phyloP scores from a whole-genome alignment of 2,329 filamentous ascomycete genomes.

The Pleoardoris graminearum region DNA sequence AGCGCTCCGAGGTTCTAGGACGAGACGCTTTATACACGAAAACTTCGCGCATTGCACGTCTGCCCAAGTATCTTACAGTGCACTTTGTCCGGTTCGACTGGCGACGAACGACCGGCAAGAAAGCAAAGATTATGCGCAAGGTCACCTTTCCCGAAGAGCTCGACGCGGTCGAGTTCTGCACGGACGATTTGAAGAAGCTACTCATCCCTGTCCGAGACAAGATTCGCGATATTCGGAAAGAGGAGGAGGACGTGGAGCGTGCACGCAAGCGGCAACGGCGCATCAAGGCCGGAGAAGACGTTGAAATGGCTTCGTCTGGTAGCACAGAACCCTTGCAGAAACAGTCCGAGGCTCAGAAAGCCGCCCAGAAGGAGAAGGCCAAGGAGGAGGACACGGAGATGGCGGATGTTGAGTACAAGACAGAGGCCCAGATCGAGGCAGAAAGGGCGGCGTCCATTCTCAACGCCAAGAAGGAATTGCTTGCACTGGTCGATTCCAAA shows the following conservation, averaged over 20 bases:
- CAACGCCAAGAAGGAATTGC: slow-evolving; percentile 84
- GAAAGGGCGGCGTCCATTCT: slow-evolving; percentile 77
- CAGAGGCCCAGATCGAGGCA: slow-evolving; percentile 87
- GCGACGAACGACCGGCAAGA: slow-evolving; percentile 94
- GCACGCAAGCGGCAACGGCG: slow-evolving; percentile 89
- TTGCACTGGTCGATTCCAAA: slow-evolving; percentile 73
- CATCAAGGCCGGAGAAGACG: slow-evolving; percentile 59
- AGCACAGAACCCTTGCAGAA: slow-evolving; percentile 56
- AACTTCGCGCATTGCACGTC: slow-evolving; percentile 81
- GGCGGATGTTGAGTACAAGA: slow-evolving; percentile 78
- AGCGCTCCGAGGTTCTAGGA: slow-evolving; percentile 75
- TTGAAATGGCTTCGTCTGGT: slow-evolving; percentile 48
- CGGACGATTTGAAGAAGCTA: slow-evolving; percentile 80
- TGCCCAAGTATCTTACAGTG: slow-evolving; percentile 94
- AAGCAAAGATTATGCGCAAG: slow-evolving; percentile 99
- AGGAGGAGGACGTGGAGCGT: slow-evolving; percentile 90
- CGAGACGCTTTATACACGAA: slow-evolving; percentile 87
- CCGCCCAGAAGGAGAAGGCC: slow-evolving; percentile 63
- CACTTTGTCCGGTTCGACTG: slow-evolving; percentile 99
- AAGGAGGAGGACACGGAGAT: slow-evolving; percentile 66
- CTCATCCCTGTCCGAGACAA: slow-evolving; percentile 94
- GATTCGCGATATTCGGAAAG: slow-evolving; percentile 91
- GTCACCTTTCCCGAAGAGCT: slow-evolving; percentile 94
- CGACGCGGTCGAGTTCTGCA: slow-evolving; percentile 93
- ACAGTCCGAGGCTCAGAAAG: slow-evolving; percentile 51